A percentile compares a stretch with the other conserved stretches of the same genome.
These are phyloP conservation scores for Pyracantha coccinea DNA, from an alignment of 331 rosid species.

Conservation along the genomic window DNA sequence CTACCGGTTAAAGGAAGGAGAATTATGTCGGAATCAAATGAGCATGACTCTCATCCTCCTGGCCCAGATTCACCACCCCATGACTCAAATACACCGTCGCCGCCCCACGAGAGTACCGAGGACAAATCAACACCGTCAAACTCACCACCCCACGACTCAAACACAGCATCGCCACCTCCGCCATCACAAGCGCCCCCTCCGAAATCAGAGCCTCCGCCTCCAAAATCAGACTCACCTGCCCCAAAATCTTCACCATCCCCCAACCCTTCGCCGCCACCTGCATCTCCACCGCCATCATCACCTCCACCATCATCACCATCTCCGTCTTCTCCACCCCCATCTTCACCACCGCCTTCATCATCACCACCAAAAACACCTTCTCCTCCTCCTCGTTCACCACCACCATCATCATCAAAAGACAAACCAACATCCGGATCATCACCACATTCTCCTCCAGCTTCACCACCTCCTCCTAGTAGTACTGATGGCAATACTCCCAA, in stretches of 20 bases:
- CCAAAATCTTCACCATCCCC: background rate
- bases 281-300: background rate
- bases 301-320: slow-evolving; percentile 2
- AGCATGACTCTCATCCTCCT: background rate
- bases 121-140: background rate
- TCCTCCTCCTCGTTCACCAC: background rate
- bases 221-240: slow-evolving; percentile 18
- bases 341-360: background rate
- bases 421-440: background rate
- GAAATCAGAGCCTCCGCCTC: slow-evolving; percentile 7
- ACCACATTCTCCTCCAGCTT: slow-evolving; percentile 11
- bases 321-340: background rate
- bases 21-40: background rate
- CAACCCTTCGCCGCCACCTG: background rate
- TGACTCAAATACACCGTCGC: background rate
- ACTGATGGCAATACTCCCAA: background rate
- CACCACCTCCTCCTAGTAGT: slow-evolving; percentile 1
- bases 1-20: slow-evolving; percentile 2
- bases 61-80: background rate
- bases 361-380: background rate
- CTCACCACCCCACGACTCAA: no score
- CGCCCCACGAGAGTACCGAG: background rate
- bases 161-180: slow-evolving; percentile 5
- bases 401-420: background rate
- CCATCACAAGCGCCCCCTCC: background rate